Conservation (phyloP, 1,139 yeast species). For the Sugiyamaella paludigena region DNA sequence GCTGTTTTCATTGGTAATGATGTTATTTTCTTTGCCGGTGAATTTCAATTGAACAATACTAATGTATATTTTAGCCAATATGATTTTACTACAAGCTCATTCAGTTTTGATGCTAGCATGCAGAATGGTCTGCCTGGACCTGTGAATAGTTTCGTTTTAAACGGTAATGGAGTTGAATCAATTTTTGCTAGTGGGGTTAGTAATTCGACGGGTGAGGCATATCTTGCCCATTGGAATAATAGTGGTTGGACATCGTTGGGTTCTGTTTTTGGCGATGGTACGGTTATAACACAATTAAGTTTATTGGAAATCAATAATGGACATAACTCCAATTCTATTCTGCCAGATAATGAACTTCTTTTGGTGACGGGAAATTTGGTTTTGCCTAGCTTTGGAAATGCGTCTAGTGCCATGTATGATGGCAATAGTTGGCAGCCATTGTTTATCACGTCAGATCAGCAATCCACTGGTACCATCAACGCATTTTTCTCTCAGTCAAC, state of each 20-base stretch:
- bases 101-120: slow-evolving; percentile 26
- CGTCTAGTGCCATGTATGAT: slow-evolving; percentile 67
- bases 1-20: slow-evolving; percentile 53
- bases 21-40: slow-evolving; percentile 62
- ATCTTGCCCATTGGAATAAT: slow-evolving; percentile 37
- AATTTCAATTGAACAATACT: slow-evolving; percentile 45
- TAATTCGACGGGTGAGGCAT: slow-evolving; percentile 36
- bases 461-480: slow-evolving; percentile 30
- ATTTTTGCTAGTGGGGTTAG: slow-evolving; percentile 56
- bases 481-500: slow-evolving; percentile 28
- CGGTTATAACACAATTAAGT: slow-evolving; percentile 36
- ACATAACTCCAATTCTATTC: slow-evolving; percentile 39
- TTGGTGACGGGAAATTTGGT: slow-evolving; percentile 62
- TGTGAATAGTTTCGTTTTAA: slow-evolving; percentile 51
- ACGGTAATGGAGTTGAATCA: slow-evolving; percentile 48
- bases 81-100: slow-evolving; percentile 45
- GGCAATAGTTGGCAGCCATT: slow-evolving; percentile 75
- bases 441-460: slow-evolving; percentile 41
- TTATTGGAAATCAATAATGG: slow-evolving; percentile 34
- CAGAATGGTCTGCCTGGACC: slow-evolving; percentile 41
- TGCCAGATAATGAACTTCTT: slow-evolving; percentile 49
- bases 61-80: slow-evolving; percentile 49
- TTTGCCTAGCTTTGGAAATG: slow-evolving; percentile 54
- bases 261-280: slow-evolving; percentile 37
- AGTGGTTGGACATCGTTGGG: slow-evolving; percentile 38